These are phyloP conservation scores for Clausena lansium DNA, from an alignment of 345 rosid species.

Conservation along the genomic window DNA sequence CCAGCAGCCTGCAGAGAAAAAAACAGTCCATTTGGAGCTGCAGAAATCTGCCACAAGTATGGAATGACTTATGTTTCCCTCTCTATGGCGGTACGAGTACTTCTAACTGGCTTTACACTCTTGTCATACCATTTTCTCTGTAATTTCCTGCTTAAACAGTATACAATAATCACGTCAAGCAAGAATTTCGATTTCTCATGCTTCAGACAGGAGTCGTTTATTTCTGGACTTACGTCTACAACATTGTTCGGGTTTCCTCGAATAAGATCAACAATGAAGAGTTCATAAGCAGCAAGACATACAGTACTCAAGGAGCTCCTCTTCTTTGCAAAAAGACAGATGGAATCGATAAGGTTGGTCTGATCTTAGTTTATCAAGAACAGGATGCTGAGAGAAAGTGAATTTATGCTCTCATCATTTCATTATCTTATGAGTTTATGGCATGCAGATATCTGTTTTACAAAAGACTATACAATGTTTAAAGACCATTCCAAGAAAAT, in stretches of 20 bases:
- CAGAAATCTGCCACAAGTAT: constrained; percentile 20
- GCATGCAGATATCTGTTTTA: constrained; percentile 16
- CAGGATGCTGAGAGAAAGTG: no score
- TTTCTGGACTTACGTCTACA: constrained; percentile 41
- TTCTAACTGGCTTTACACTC: neutral
- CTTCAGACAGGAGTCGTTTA: constrained; percentile 38
- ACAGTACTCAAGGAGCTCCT: constrained; percentile 15
- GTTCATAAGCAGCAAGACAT: neutral
- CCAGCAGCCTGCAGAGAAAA: constrained; percentile 42
- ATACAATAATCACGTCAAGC: no score
- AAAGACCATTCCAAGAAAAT: constrained; percentile 5
- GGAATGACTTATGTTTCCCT: constrained; percentile 43
- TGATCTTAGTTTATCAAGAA: neutral
- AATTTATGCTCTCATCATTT: neutral
- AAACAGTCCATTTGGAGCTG: constrained; percentile 37
- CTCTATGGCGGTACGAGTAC: constrained; percentile 40
- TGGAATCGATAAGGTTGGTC: constrained; percentile 7
- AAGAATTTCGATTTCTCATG: neutral
- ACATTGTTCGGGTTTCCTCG: constrained; percentile 30
- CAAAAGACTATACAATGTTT: constrained; percentile 19
- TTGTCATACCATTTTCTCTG: neutral
- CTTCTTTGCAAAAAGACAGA: constrained; percentile 16
- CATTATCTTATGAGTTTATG: neutral
- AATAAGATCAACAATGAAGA: constrained; percentile 17
- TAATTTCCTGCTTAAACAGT: neutral